Base-by-base conservation (phyloP, 176 grass and related monocot species). In the Oryza rufipogon region DNA sequence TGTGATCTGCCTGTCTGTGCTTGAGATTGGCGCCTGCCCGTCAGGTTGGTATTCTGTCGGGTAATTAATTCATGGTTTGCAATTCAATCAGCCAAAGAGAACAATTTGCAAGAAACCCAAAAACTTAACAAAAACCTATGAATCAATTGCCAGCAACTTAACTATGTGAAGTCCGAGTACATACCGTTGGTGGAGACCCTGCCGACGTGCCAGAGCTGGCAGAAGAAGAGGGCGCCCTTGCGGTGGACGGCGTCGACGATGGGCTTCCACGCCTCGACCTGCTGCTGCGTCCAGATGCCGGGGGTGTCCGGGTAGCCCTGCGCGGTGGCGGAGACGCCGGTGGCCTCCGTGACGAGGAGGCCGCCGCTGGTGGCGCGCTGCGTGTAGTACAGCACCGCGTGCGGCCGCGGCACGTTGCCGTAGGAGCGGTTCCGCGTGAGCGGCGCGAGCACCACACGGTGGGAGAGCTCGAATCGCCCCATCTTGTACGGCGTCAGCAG, bases 181-280 rank as follows among this genome's bases (percentile, higher is more conserved):
- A 38, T 80, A 93, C 91, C 88, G 7, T 75, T 90, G 2, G 5
- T 84, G 12, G 88, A 91, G 13, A 72, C 81, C 4, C 87, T 80
- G 0, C 88, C 88, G 9, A 71, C 75, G 25, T 93, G 88, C 87
- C 76, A 77, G 0, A 91, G 39, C 61, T 93, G 91, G 16, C 68
- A 84, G 77, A 93, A 79, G 58, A 93, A 90, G 13, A 93, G 13
- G 0, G 14, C 80, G 5, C 88, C 88, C 77, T 91, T 88, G 30
- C 75, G 66, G 39, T 93, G 91, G 68, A 93, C 87, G 32, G 87
- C 87, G 15, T 93, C 85, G 11, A 93, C 85, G 68, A 93, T 88
- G 14, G 91, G 88, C 28, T 87, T 93, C 91, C 88, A 93, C 1
- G 88, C 91, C 6, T 86, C 74, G 6, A 88, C 26, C 63, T 91